These are phyloP conservation scores for Psilocybe mexicana DNA, from an alignment of 1,284 basidiomycete genomes.

Conservation along the genomic window DNA sequence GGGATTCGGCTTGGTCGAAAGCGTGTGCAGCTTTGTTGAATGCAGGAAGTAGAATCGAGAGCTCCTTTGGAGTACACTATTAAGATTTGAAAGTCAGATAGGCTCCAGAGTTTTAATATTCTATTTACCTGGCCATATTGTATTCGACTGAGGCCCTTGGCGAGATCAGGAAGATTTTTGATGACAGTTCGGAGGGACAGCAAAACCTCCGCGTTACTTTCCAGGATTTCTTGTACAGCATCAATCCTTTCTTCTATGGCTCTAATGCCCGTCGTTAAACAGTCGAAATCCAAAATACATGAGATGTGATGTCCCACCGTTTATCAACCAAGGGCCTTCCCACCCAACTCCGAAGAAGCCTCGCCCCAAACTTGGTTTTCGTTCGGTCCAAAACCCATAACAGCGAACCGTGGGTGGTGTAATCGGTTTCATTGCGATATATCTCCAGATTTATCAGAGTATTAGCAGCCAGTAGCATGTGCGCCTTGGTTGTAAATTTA, in stretches of 20 bases:
- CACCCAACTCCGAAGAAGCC: conserved; percentile 86
- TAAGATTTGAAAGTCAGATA: too few species aligned
- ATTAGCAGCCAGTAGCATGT: conserved; percentile 90
- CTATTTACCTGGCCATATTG: conserved; percentile 80
- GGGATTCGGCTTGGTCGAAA: conserved; percentile 55
- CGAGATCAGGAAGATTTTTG: conserved; percentile 83
- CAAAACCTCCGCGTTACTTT: conserved; percentile 55
- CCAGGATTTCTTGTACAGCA: conserved; percentile 82
- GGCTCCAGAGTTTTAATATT: too few species aligned
- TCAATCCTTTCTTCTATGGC: conserved; percentile 75
- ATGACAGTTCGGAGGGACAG: conserved; percentile 71
- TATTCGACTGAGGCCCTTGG: conserved; percentile 85
- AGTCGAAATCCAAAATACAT: background rate
- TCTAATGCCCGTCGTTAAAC: conserved; percentile 37
- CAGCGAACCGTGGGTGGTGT: conserved; percentile 73
- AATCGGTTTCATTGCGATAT: conserved; percentile 88
- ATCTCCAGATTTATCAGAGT: conserved; percentile 91
- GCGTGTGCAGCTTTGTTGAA: conserved; percentile 74
- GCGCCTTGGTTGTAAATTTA: conserved; percentile 75
- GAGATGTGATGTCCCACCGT: conserved; percentile 42
- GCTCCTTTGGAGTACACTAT: conserved; percentile 84
- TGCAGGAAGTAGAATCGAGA: conserved; percentile 75
- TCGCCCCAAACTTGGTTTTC: conserved; percentile 85
- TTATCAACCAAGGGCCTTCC: conserved; percentile 82
- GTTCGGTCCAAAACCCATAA: conserved; percentile 88